Evolutionary conservation across 75 land plant genomes (phyloP).

Genomic region (Sequoiadendron giganteum): DNA sequence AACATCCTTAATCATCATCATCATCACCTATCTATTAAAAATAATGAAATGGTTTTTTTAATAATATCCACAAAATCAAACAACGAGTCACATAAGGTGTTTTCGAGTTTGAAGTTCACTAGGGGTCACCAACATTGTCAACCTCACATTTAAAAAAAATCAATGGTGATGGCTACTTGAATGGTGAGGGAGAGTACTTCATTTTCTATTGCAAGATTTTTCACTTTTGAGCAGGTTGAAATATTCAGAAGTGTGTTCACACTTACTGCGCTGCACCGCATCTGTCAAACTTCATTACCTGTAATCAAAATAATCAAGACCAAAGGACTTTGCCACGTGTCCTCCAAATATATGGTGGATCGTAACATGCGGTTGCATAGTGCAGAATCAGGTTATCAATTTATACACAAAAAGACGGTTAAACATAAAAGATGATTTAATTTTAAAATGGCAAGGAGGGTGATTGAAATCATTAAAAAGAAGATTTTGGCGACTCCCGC

Average conservation of each 20-base stretch:
- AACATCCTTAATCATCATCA: too few species aligned
- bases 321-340: neutral
- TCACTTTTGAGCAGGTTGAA: too few species aligned
- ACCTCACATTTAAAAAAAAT: neutral
- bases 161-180: neutral
- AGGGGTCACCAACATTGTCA: neutral
- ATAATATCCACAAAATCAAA: too few species aligned
- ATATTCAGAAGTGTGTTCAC: neutral
- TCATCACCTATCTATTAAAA: too few species aligned
- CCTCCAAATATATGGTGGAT: neutral
- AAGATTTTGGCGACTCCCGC: neutral
- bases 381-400: neutral
- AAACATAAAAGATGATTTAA: neutral
- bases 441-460: neutral
- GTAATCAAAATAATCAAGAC: neutral
- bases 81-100: too few species aligned
- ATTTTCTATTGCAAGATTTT: too few species aligned
- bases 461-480: constrained; percentile 1
- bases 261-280: neutral
- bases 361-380: neutral
- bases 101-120: too few species aligned
- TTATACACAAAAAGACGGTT: neutral
- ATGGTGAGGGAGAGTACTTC: neutral
- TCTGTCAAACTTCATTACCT: neutral
- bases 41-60: too few species aligned